A percentile compares a stretch with the other conserved stretches of the same genome.
Conservation (phyloP, 352 stramenopile species). For the Albugo candida region DNA sequence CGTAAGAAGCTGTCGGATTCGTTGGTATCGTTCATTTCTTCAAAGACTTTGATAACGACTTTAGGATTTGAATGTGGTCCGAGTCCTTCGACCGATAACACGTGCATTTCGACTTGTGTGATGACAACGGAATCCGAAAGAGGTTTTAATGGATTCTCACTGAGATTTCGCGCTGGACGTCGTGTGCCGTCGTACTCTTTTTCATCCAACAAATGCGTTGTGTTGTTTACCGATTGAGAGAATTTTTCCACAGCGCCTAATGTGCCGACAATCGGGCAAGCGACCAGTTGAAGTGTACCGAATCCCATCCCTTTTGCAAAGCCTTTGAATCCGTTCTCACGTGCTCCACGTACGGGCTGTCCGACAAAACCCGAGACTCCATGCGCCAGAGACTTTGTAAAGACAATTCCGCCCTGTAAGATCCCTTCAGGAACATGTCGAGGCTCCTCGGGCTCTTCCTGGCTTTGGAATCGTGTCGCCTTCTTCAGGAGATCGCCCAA, state of each 20-base stretch:
- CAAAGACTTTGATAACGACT: constrained; percentile 42
- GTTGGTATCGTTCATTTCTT: constrained; percentile 4
- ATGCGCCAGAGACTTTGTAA: constrained; percentile 59
- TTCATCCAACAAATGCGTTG: constrained; percentile 68
- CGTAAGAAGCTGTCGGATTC: background rate
- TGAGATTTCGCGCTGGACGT: constrained; percentile 47
- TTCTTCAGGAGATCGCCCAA: constrained; percentile 76
- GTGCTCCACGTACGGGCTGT: constrained; percentile 57
- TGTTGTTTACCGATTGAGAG: constrained; percentile 67
- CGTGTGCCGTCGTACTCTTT: constrained; percentile 58
- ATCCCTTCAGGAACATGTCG: constrained; percentile 59
- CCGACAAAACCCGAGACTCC: constrained; percentile 65
- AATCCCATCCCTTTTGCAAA: constrained; percentile 67
- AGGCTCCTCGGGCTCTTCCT: constrained; percentile 44
- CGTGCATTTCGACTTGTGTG: constrained; percentile 65
- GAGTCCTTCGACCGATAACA: constrained; percentile 43
- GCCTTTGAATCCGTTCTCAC: constrained; percentile 46
- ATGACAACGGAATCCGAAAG: constrained; percentile 72
- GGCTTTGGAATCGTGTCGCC: constrained; percentile 55
- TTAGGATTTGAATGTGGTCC: constrained; percentile 49
- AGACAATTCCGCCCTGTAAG: constrained; percentile 48
- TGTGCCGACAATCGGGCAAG: constrained; percentile 61
- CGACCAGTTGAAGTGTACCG: constrained; percentile 57
- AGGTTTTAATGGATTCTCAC: constrained; percentile 32
- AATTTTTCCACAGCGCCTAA: constrained; percentile 72